Conservation (phyloP, 768 basidiomycete species). For the Suillus placidus region DNA sequence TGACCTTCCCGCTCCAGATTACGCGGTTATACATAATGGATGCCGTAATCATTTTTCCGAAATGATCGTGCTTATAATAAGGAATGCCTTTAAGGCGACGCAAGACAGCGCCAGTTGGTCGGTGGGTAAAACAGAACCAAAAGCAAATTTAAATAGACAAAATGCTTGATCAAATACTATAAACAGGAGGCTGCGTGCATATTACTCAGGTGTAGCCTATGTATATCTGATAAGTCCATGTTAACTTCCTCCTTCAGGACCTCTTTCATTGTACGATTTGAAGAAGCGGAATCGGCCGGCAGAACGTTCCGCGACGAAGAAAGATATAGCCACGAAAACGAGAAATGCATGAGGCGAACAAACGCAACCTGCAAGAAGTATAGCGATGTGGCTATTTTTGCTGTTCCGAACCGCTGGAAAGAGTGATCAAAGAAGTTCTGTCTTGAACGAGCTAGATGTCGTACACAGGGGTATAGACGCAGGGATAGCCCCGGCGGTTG, state of each 20-base stretch:
- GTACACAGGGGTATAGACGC: constrained; percentile 68
- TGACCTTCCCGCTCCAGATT: constrained; percentile 7
- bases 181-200: constrained; percentile 13
- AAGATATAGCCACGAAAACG: constrained; percentile 8
- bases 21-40: constrained; percentile 21
- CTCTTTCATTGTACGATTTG: constrained; percentile 7
- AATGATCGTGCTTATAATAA: constrained; percentile 26
- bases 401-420: constrained; percentile 27
- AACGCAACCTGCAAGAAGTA: constrained; percentile 15
- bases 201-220: constrained; percentile 31
- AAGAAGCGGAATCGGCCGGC: constrained; percentile 15
- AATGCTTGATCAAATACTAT: constrained; percentile 9
- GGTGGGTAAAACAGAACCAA: not conserved
- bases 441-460: constrained; percentile 27
- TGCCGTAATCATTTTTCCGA: constrained; percentile 26
- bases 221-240: constrained; percentile 24
- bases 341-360: constrained; percentile 23
- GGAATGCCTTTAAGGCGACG: not conserved
- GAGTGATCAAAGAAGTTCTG: constrained; percentile 18
- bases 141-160: not conserved
- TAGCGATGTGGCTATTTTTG: constrained; percentile 32
- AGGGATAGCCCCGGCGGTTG: constrained; percentile 57
- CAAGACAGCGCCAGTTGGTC: not conserved
- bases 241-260: constrained; percentile 15
- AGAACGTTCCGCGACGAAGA: constrained; percentile 25